Conservation (phyloP, 2,329 filamentous ascomycete genomes). For the Arthrobotrys sphaeroides region DNA sequence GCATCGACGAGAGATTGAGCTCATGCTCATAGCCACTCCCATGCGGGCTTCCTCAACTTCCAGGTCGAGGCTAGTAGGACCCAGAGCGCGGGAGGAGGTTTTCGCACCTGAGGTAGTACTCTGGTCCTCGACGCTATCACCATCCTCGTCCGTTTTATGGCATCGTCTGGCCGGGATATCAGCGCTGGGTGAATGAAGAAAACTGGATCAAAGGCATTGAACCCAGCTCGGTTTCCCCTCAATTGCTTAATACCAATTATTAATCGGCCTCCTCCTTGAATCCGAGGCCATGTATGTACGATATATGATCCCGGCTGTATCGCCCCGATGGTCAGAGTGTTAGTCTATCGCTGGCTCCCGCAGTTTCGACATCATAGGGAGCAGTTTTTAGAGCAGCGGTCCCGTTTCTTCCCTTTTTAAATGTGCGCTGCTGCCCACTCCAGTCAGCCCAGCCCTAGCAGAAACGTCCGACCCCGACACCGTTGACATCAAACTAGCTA, state of each 20-base stretch:
- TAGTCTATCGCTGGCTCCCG: slow-evolving; percentile 32
- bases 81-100: slow-evolving; percentile 6
- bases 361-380: slow-evolving; percentile 42
- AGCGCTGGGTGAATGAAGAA: slow-evolving; percentile 33
- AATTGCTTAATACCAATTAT: slow-evolving; percentile 36
- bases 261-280: slow-evolving; percentile 25
- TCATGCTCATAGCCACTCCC: slow-evolving; percentile 17
- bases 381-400: slow-evolving; percentile 19
- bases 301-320: slow-evolving; percentile 33
- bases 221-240: slow-evolving; percentile 8
- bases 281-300: neutral
- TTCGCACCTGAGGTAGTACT: slow-evolving; percentile 34
- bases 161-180: slow-evolving; percentile 28
- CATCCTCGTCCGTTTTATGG: slow-evolving; percentile 12
- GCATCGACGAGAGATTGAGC: slow-evolving; percentile 25
- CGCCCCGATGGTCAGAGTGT: slow-evolving; percentile 18
- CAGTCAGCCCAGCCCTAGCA: slow-evolving; percentile 39
- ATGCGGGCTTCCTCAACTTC: slow-evolving; percentile 30
- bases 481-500: neutral
- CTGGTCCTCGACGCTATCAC: neutral
- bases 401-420: slow-evolving; percentile 31
- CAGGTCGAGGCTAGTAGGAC: slow-evolving; percentile 6
- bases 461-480: slow-evolving; percentile 33
- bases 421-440: slow-evolving; percentile 28
- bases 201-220: slow-evolving; percentile 9